Conservation (phyloP, 305 asterid genomes). For the Ilex paraguariensis region DNA sequence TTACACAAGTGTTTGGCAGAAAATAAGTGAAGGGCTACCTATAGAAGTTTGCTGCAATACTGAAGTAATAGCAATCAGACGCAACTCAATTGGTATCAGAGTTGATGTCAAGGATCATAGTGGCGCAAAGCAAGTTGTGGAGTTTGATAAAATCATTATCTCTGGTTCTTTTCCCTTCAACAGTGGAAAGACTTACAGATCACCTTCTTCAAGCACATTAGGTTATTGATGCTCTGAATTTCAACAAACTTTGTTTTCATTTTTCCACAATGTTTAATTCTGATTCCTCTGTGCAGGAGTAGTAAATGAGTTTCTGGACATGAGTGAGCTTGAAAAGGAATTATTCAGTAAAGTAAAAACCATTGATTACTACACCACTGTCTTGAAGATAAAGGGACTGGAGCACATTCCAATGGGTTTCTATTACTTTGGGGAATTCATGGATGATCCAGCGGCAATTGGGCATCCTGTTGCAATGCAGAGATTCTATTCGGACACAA, state of each 20-base stretch:
- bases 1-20: constrained; percentile 65
- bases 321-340: constrained; percentile 57
- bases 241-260: too few species aligned
- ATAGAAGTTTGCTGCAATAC: constrained; percentile 51
- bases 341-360: constrained; percentile 59
- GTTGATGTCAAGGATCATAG: constrained; percentile 27
- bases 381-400: constrained; percentile 64
- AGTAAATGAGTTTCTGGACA: constrained; percentile 40
- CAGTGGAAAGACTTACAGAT: constrained; percentile 49
- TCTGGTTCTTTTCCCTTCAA: constrained; percentile 69
- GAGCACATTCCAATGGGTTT: constrained; percentile 72
- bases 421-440: constrained; percentile 71
- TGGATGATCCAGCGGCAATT: constrained; percentile 60
- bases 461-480: constrained; percentile 90
- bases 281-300: constrained; percentile 19
- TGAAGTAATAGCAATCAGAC: constrained; percentile 44
- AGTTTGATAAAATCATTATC: constrained; percentile 58
- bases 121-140: constrained; percentile 25
- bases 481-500: constrained; percentile 53
- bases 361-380: constrained; percentile 75
- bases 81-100: constrained; percentile 25
- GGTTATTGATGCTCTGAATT: constrained; percentile 16
- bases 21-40: constrained; percentile 43
- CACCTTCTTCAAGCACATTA: constrained; percentile 28
- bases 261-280: background rate